phyloP scores from a whole-genome alignment of 129 eudicot genomes.

The Artemisia argyi region DNA sequence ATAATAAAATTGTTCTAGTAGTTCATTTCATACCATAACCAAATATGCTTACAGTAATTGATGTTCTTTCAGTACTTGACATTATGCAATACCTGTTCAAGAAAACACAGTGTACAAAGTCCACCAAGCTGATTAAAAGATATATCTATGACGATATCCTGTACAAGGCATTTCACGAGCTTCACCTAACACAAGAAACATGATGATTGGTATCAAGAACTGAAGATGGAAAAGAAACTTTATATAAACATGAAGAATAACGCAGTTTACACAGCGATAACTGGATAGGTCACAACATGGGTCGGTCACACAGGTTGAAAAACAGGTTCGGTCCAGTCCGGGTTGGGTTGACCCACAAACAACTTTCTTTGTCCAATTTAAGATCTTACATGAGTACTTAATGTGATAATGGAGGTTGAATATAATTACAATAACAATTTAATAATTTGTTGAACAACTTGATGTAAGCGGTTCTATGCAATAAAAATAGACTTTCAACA shows the following conservation, averaged over 20 bases:
- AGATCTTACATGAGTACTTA: too few species aligned
- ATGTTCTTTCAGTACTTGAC: background rate
- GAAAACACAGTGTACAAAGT: slow-evolving; percentile 87
- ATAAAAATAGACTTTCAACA: too few species aligned
- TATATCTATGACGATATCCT: slow-evolving; percentile 73
- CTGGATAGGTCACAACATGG: too few species aligned
- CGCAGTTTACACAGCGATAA: too few species aligned
- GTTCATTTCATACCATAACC: background rate
- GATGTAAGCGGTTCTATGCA: too few species aligned
- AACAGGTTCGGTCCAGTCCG: background rate
- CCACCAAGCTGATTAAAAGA: slow-evolving; percentile 98
- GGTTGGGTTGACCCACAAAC: background rate
- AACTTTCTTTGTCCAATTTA: too few species aligned
- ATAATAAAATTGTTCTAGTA: background rate
- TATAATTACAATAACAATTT: too few species aligned
- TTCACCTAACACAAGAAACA: slow-evolving; percentile 65
- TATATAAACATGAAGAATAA: slow-evolving; percentile 6
- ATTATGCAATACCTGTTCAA: slow-evolving; percentile 69
- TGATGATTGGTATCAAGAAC: background rate
- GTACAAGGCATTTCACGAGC: slow-evolving; percentile 91
- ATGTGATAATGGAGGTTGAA: too few species aligned
- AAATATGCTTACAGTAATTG: slow-evolving; percentile 10
- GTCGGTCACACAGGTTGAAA: too few species aligned
- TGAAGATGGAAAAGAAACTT: background rate
- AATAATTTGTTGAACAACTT: too few species aligned